Evolutionary conservation across 805 yeast genomes (phyloP).

Genomic region (Ogataea pilisensis): DNA sequence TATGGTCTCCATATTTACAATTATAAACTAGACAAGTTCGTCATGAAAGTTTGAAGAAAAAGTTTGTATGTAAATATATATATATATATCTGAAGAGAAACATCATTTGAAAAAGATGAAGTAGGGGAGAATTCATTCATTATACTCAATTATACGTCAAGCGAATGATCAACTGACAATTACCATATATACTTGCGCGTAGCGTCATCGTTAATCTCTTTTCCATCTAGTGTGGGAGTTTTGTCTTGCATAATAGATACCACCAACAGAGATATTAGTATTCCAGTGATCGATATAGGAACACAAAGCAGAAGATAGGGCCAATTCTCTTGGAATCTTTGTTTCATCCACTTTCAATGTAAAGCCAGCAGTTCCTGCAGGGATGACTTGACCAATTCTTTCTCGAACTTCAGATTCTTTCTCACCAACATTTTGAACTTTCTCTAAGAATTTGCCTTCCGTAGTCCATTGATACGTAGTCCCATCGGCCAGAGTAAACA

Average conservation of each 20-base stretch:
- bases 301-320: conserved; percentile 54
- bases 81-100: too few relatives aligned
- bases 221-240: conserved; percentile 51
- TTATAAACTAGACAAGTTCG: too few relatives aligned
- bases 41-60: too few relatives aligned
- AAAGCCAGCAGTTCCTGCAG: conserved; percentile 53
- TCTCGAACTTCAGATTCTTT: conserved; percentile 61
- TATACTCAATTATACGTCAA: neutral
- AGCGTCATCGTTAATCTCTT: conserved; percentile 36
- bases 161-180: neutral
- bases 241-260: conserved; percentile 55
- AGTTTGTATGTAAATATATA: too few relatives aligned
- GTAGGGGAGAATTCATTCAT: neutral
- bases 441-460: conserved; percentile 53
- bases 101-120: too few relatives aligned
- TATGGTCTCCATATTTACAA: too few relatives aligned
- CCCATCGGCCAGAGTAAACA: conserved; percentile 59
- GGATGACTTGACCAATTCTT: conserved; percentile 54
- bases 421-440: conserved; percentile 56
- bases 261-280: conserved; percentile 57
- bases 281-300: conserved; percentile 68
- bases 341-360: conserved; percentile 50
- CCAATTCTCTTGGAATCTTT: conserved; percentile 54
- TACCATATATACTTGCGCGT: too few relatives aligned
- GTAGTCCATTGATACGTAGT: conserved; percentile 62